Evolutionary conservation across 2,329 filamentous ascomycete genomes (phyloP), one percentile per base, ranked within the genome.

Genomic region (Coniella lustricola): DNA sequence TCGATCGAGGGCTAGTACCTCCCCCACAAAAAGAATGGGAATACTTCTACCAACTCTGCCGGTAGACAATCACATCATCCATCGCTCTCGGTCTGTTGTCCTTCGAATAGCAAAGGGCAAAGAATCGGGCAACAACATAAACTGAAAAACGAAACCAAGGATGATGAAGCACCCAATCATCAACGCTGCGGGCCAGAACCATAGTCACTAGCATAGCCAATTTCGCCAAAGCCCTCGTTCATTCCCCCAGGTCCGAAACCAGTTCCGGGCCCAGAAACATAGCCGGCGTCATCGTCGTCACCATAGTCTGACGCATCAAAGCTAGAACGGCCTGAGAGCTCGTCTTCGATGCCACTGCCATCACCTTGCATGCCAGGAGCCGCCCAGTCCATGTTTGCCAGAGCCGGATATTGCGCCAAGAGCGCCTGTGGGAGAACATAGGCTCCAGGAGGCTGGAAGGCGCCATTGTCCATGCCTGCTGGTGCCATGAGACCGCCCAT

Each of bases 301-400:
- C 85, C 85, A 13, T 46, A 44, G 60, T 90, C 87, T 49, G 84
- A 87, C 1, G 82, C 84, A 60, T 94, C 89, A 58, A 91, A 93
- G 55, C 85, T 90, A 55, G 85, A 89, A 45, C 85, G 76, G 0
- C 86, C 86, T 58, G 84, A 87, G n/a, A 86, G 67, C 53, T 88
- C 87, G 43, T 88, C 85, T 35, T 90, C 84, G 50, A 83, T 75
- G 16, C 81, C 81, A n/a, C 84, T 77, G 25, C 84, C 80, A n/a
- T 79, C 79, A 16, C 84, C 77, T 36, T 83, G 78, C 62, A 94
- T 77, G 46, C 84, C 78, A 17, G 66, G 62, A 10, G 68, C 63
- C 16, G 78, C 77, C 90, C 91, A 97, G 61, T 91, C 90, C 63
- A 97, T 78, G 46, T 84, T 85, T 20, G 90, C 90, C n/a, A 98